phyloP scores from a whole-genome alignment of 768 basidiomycete genomes.

The Agrocybe pediades region DNA sequence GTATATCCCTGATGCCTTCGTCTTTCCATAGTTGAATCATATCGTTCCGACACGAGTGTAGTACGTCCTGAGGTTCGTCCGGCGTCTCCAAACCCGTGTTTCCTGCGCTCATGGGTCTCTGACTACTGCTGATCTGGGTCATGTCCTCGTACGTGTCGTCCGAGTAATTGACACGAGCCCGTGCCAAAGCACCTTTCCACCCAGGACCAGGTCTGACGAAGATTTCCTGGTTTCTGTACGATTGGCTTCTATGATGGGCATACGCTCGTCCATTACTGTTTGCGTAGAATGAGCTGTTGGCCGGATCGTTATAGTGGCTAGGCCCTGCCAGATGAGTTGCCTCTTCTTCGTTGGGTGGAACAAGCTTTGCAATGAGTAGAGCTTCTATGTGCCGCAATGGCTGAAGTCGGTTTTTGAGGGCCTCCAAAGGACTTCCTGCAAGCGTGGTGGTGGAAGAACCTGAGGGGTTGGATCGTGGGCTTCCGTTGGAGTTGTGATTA shows the following conservation, averaged over 20 bases:
- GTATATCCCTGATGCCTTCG: constrained; percentile 52
- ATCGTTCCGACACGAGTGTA: constrained; percentile 61
- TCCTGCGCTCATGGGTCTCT: constrained; percentile 43
- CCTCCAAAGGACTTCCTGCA: constrained; percentile 44
- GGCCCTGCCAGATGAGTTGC: constrained; percentile 40
- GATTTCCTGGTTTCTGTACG: constrained; percentile 48
- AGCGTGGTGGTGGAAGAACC: constrained; percentile 22
- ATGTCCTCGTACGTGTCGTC: constrained; percentile 19
- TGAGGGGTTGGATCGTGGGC: constrained; percentile 22
- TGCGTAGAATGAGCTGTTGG: constrained; percentile 20
- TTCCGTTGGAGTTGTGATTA: constrained; percentile 16
- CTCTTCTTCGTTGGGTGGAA: constrained; percentile 67
- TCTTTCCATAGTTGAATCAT: constrained; percentile 74
- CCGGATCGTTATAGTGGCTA: constrained; percentile 16
- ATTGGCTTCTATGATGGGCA: constrained; percentile 17
- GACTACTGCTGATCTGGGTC: constrained; percentile 15
- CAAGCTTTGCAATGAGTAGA: constrained; percentile 67
- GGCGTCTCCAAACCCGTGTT: constrained; percentile 47
- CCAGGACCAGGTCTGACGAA: constrained; percentile 65
- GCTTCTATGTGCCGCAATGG: constrained; percentile 73
- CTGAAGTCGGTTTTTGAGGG: constrained; percentile 59
- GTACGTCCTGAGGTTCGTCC: constrained; percentile 61
- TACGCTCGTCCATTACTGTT: constrained; percentile 12
- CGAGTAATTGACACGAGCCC: constrained; percentile 36
- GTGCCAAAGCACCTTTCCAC: constrained; percentile 64